Percentiles rank a stretch among this genome's conserved stretches.
These are phyloP conservation scores for Phlebiopsis gigantea DNA, from an alignment of 768 basidiomycete genomes.

Conservation along the genomic window DNA sequence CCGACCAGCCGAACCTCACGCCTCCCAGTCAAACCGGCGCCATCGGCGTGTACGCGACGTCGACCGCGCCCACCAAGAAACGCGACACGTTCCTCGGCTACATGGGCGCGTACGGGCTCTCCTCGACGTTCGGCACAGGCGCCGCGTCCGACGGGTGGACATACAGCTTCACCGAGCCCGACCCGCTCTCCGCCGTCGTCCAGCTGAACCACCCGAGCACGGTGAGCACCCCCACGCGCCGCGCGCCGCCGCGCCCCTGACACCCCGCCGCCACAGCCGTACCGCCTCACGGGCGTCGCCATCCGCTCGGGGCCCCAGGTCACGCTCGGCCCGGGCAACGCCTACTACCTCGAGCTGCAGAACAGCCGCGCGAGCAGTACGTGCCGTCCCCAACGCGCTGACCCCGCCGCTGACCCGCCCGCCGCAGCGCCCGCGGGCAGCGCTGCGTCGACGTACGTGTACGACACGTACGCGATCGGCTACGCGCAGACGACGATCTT, in stretches of 20 bases:
- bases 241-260: background rate
- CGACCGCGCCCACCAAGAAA: background rate
- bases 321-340: slow-evolving; percentile 15
- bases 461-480: slow-evolving; percentile 18
- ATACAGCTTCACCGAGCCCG: slow-evolving; percentile 14
- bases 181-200: background rate
- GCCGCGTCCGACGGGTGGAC: background rate
- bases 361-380: slow-evolving; percentile 14
- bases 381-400: too few species aligned
- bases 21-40: slow-evolving; percentile 8
- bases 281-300: slow-evolving; percentile 12
- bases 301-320: slow-evolving; percentile 14
- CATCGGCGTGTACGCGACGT: slow-evolving; percentile 11
- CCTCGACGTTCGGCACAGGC: background rate
- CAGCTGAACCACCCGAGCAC: slow-evolving; percentile 12
- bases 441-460: slow-evolving; percentile 11
- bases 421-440: slow-evolving; percentile 11
- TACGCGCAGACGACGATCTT: slow-evolving; percentile 19
- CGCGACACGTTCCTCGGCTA: slow-evolving; percentile 10
- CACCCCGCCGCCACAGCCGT: slow-evolving; percentile 2
- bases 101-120: slow-evolving; percentile 14
- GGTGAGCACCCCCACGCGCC: slow-evolving; percentile 3
- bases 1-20: background rate
- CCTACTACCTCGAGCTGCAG: slow-evolving; percentile 12
- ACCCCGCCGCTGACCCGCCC: background rate